Percentiles rank a stretch among this genome's conserved stretches.
Conservation (phyloP, 2,329 filamentous ascomycete species). For the Aspergillus fumigatus region DNA sequence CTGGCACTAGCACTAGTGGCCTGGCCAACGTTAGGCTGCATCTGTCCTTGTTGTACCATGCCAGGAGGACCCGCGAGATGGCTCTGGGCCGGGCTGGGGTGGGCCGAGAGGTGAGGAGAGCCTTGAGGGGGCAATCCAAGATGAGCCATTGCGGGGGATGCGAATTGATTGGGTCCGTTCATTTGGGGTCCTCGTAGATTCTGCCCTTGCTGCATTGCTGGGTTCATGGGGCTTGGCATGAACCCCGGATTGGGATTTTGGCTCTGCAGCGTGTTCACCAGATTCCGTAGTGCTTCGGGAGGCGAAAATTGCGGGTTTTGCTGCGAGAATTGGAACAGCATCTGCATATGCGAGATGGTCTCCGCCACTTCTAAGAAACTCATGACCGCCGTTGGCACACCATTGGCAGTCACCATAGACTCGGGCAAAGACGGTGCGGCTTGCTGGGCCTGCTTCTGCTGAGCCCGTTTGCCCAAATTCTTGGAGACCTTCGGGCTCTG, state of each 20-base stretch:
- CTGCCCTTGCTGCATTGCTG: conserved; percentile 32
- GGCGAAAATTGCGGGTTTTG: conserved; percentile 50
- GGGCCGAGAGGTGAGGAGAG: conserved; percentile 50
- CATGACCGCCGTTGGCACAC: conserved; percentile 54
- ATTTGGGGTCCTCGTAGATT: conserved; percentile 43
- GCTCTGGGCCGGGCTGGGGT: conserved; percentile 44
- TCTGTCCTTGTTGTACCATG: conserved; percentile 55
- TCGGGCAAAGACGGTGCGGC: conserved; percentile 42
- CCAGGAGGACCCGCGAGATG: conserved; percentile 43
- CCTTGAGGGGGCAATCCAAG: conserved; percentile 47
- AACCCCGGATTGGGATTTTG: conserved; percentile 30
- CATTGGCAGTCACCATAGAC: conserved; percentile 46
- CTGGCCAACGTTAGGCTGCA: conserved; percentile 47
- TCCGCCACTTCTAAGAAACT: conserved; percentile 63
- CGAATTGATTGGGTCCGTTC: conserved; percentile 49
- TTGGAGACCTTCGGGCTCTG: conserved; percentile 58
- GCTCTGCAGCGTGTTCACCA: conserved; percentile 45
- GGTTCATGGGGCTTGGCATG: conserved; percentile 29
- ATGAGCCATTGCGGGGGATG: conserved; percentile 55
- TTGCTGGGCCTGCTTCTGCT: conserved; percentile 43
- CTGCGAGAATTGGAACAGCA: conserved; percentile 55
- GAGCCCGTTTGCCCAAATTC: conserved; percentile 47
- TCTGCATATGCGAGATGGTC: conserved; percentile 61
- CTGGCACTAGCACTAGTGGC: conserved; percentile 59
- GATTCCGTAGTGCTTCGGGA: conserved; percentile 50